These are phyloP conservation scores for Cyamopsis tetragonoloba DNA, from an alignment of 306 rosid genomes.

Conservation along the genomic window DNA sequence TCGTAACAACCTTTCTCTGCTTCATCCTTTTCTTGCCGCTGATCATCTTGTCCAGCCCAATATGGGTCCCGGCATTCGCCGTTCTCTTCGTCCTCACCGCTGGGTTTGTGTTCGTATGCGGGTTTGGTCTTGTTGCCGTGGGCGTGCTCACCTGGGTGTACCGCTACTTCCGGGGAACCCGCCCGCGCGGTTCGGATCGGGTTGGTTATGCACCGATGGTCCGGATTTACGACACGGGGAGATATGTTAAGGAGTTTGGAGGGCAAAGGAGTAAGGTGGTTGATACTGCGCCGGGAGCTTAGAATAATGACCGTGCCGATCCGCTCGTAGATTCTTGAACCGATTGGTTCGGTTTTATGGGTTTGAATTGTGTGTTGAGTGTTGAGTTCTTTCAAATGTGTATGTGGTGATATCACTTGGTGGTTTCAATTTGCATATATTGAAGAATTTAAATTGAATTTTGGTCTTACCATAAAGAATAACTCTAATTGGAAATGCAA, in stretches of 20 bases:
- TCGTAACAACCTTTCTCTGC: conserved; percentile 28
- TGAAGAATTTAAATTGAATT: no score
- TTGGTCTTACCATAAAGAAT: no score
- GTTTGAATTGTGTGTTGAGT: no score
- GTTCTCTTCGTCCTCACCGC: conserved; percentile 27
- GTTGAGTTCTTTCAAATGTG: no score
- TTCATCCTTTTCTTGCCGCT: conserved; percentile 50
- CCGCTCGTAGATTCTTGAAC: no score
- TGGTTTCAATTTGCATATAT: no score
- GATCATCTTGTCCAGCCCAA: conserved; percentile 49
- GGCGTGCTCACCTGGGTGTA: conserved; percentile 52
- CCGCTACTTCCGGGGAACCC: conserved; percentile 42
- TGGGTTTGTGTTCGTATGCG: conserved; percentile 41
- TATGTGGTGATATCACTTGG: no score
- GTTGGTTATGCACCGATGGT: conserved; percentile 43
- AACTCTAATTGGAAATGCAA: no score
- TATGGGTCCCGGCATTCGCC: conserved; percentile 52
- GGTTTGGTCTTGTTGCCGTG: conserved; percentile 33
- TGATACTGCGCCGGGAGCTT: neutral
- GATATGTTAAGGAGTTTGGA: conserved; percentile 52
- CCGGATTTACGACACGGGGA: conserved; percentile 54
- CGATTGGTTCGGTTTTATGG: no score
- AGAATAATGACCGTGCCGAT: no score
- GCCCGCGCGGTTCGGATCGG: conserved; percentile 50
- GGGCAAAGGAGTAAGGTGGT: conserved; percentile 23